phyloP scores from a whole-genome alignment of 2,329 filamentous ascomycete species.

The Penicillium sp. region DNA sequence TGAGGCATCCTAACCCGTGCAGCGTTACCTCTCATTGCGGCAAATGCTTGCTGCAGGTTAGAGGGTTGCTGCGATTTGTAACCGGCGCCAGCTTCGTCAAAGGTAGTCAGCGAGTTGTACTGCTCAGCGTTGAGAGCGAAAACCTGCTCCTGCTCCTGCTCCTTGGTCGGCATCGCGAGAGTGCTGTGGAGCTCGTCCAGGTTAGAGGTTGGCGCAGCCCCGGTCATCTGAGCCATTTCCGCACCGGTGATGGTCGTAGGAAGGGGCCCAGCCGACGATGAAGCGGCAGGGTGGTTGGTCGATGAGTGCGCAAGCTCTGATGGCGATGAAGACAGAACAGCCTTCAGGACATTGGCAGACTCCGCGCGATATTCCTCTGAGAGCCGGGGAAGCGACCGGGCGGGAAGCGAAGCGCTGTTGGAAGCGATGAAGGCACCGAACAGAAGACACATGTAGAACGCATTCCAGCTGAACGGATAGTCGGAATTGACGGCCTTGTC shows the following conservation, averaged over 20 bases:
- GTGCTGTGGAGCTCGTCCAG: slow-evolving; percentile 71
- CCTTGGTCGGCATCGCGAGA: slow-evolving; percentile 75
- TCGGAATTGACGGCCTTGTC: slow-evolving; percentile 61
- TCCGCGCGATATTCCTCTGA: slow-evolving; percentile 54
- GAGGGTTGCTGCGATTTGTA: slow-evolving; percentile 48
- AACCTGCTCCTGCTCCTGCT: slow-evolving; percentile 85
- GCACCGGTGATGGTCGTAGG: slow-evolving; percentile 43
- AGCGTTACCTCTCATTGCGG: slow-evolving; percentile 72
- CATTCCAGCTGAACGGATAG: slow-evolving; percentile 70
- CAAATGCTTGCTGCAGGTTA: slow-evolving; percentile 67
- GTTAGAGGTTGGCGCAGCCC: slow-evolving; percentile 37
- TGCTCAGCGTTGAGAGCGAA: slow-evolving; percentile 86
- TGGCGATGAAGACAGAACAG: slow-evolving; percentile 50
- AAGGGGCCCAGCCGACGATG: slow-evolving; percentile 31
- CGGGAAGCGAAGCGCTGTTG: slow-evolving; percentile 68
- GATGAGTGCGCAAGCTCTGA: slow-evolving; percentile 56
- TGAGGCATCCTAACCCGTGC: slow-evolving; percentile 63
- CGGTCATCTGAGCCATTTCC: slow-evolving; percentile 47
- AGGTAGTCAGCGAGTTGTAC: slow-evolving; percentile 82
- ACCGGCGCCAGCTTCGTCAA: slow-evolving; percentile 56
- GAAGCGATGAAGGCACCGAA: slow-evolving; percentile 96
- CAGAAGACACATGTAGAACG: slow-evolving; percentile 91
- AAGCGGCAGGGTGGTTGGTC: slow-evolving; percentile 41
- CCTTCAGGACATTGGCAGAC: slow-evolving; percentile 53
- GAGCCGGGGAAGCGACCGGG: slow-evolving; percentile 59